Base-by-base conservation (phyloP, 1,284 basidiomycete genomes). In the Moesziomyces sp. region DNA sequence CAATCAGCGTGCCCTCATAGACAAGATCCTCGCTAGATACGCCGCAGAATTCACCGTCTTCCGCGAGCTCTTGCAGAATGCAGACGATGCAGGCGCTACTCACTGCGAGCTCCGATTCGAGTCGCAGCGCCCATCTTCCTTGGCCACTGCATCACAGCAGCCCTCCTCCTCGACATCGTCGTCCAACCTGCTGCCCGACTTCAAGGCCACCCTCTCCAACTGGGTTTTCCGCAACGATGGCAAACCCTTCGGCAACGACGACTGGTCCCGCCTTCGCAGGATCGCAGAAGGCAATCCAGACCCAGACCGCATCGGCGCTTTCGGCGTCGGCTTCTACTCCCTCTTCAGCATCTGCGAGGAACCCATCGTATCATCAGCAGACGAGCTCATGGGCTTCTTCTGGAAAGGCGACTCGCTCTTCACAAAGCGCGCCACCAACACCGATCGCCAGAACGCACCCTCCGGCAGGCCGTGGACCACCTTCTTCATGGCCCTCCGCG, bases 21-120 rank as follows among this genome's bases (percentile, higher is more conserved):
- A 80, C 73, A 81, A 81, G 63, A 93, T 96, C 43, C 89, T 97
- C 23, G 93, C 95, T 19, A 88, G 96, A 46, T 99, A 98, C 84
- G 93, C 92, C 23, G 95, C 93, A 56, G 94, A 97, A 85, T 82
- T 82, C 63, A 84, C 81, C 54, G 92, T 95, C 47, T 96, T 94
- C 79, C 89, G 95, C 43, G 95, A 98, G 83, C 89, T 97, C 11
- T 86, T 97, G 88, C 88, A 98, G 86, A 98, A 98, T 81, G 95
- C 95, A 16, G 95, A 98, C 82, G 96, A 98, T 85, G 94, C 93
- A 1, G 90, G 90, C 44, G 91, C 94, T 7, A 74, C 74, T 9
- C 66, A 75, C 44, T 84, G 82, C 63, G 80, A 83, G 67, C 76
- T 84, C 13, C 77, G 79, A 43, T 81, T 84, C 65, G 77, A 81